These are phyloP conservation scores for Diaporthe ampelina DNA, from an alignment of 2,329 filamentous ascomycete genomes.

Conservation along the genomic window DNA sequence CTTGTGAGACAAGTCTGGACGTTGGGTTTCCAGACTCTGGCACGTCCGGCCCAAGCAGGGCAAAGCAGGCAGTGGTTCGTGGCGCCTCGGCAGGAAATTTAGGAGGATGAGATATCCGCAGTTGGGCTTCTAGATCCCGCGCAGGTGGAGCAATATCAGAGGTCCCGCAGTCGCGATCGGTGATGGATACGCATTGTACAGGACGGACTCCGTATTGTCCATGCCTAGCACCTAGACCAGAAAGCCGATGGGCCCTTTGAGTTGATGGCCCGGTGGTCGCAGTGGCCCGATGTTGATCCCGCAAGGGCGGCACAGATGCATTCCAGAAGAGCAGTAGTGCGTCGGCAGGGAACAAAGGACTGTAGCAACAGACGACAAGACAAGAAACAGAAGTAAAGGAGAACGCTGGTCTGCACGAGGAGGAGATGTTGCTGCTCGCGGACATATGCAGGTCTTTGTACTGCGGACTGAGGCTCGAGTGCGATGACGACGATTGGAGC, in stretches of 20 bases:
- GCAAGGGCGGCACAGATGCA: conserved; percentile 19
- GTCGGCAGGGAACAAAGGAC: conserved; percentile 21
- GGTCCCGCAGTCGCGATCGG: conserved; percentile 32
- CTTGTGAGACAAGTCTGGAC: conserved; percentile 6
- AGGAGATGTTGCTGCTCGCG: conserved; percentile 1
- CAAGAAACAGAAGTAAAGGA: neutral
- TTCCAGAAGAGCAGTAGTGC: conserved; percentile 25
- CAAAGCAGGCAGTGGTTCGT: neutral
- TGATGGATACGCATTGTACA: conserved; percentile 15
- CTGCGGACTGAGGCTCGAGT: conserved; percentile 1
- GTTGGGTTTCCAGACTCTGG: neutral
- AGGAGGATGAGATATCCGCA: conserved; percentile 40
- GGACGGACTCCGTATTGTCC: conserved; percentile 29
- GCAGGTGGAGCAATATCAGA: conserved; percentile 35
- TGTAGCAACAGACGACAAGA: neutral
- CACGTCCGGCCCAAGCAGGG: too few species aligned
- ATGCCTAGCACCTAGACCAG: conserved; percentile 26
- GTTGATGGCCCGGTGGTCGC: neutral
- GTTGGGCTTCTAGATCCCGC: conserved; percentile 40
- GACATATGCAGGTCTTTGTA: conserved; percentile 20
- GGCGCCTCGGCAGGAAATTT: conserved; percentile 30
- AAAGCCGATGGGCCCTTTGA: neutral
- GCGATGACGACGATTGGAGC: conserved; percentile 26
- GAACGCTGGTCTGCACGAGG: too few species aligned
- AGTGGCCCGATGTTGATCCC: conserved; percentile 30